Evolutionary conservation across 202 grass and related monocot species (phyloP).

Genomic region (Brachypodium distachyon): DNA sequence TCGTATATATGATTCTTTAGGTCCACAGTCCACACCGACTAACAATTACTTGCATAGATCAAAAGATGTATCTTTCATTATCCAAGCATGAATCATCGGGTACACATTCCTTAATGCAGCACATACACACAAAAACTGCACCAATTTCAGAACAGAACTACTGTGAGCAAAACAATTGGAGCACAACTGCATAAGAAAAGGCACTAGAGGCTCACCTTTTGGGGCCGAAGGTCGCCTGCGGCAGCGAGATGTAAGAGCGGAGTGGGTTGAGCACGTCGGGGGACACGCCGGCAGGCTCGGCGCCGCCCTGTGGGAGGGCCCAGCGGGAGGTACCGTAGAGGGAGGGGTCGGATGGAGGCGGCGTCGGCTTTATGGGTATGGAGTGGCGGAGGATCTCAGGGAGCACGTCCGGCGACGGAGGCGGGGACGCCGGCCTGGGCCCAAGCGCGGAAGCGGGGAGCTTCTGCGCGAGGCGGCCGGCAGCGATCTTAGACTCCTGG

Average conservation of each 20-base stretch:
- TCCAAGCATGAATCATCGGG: not conserved
- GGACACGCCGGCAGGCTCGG: constrained; percentile 11
- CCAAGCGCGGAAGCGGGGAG: constrained; percentile 26
- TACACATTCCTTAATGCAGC: not conserved
- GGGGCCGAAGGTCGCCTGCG: constrained; percentile 83
- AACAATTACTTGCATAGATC: not conserved
- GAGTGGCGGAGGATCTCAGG: constrained; percentile 95
- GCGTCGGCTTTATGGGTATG: constrained; percentile 44
- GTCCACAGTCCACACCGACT: not conserved
- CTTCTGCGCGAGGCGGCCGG: constrained; percentile 65
- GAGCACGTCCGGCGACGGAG: constrained; percentile 55
- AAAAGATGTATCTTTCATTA: not conserved
- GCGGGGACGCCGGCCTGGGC: not conserved
- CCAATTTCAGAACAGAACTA: not conserved
- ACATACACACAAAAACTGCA: not conserved
- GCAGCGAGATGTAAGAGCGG: constrained; percentile 62
- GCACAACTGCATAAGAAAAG: not conserved
- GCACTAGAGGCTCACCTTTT: constrained; percentile 36
- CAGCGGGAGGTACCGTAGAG: constrained; percentile 61
- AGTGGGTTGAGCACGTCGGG: constrained; percentile 64
- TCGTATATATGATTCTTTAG: not conserved
- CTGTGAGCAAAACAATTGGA: not conserved
- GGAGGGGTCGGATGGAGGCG: constrained; percentile 20
- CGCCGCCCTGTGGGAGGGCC: constrained; percentile 23
- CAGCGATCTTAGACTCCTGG: constrained; percentile 71